A percentile compares a stretch with the other conserved stretches of the same genome.
Evolutionary conservation across 2,329 filamentous ascomycete genomes (phyloP).

Genomic region (Trichoderma aggressivum): DNA sequence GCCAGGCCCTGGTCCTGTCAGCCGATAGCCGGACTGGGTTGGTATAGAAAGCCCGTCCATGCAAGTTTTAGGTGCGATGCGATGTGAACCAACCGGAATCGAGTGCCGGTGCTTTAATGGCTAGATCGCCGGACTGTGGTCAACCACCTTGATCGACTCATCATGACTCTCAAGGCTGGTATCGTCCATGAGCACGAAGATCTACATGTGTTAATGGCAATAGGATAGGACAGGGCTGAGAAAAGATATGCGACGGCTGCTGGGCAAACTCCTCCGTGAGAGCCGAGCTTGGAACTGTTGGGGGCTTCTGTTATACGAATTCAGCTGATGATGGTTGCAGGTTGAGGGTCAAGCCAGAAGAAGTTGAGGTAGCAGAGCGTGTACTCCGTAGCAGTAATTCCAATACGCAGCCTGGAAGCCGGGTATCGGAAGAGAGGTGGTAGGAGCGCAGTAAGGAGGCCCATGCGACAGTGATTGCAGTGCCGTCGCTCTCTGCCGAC

Average conservation of each 20-base stretch:
- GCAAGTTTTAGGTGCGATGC: not conserved
- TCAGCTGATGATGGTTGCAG: not conserved
- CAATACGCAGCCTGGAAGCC: not conserved
- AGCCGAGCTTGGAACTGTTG: not conserved
- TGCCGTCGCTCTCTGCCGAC: not conserved
- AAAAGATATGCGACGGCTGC: not conserved
- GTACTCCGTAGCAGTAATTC: not conserved
- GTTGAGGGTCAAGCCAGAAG: not conserved
- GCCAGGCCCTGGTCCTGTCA: not conserved
- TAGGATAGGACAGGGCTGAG: not conserved
- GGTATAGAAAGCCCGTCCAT: not conserved
- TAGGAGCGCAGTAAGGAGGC: not conserved
- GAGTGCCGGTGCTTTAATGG: not conserved
- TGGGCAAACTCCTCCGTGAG: not conserved
- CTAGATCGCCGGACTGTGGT: not conserved
- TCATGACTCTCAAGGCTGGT: not conserved
- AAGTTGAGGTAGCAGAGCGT: not conserved
- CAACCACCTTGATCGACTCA: not conserved
- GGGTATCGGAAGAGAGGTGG: not conserved
- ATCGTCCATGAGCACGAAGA: not conserved
- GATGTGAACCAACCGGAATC: not conserved
- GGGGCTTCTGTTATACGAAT: not conserved
- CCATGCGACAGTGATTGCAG: not conserved
- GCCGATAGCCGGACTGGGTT: conserved; percentile 8
- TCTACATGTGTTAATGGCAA: not conserved